Evolutionary conservation across 495 filamentous ascomycete genomes (phyloP), one percentile per base, ranked within the genome.

Genomic region (Tuber indicum): DNA sequence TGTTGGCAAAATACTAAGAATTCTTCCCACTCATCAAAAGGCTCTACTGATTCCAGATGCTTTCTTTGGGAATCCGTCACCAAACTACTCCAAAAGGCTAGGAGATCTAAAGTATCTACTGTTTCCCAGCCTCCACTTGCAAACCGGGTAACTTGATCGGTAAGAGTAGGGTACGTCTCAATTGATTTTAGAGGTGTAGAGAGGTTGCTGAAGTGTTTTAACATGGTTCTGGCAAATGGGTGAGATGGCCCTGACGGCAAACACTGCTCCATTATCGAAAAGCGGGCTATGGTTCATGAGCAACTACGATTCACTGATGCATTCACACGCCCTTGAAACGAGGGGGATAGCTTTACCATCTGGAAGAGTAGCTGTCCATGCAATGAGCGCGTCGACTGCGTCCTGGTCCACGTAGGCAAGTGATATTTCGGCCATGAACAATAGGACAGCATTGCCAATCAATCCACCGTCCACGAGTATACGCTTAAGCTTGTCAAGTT

Each of bases 11-110:
- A 98, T 7, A 97, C 85, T 19, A 92, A 92, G 83, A 97, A 93
- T 78, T 98, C 94, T 84, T 98, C 94, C 93, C 93, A 97, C 85
- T 98, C 94, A 84, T 98, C 94, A 83, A 98, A 97, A 32, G 91
- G 90, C 83, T 97, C 94, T 5, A 82, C 74, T 0, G 82, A 81
- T 76, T 97, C 91, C 39, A 97, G 84, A 41, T 82, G 80, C 23
- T 79, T 84, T 74, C 91, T 87, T 70, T 91, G 87, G 1, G 86
- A 85, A 2, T 86, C 80, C 4, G 86, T 85, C 26, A 96, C 81
- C 78, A 92, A 92, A 16, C 84, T 84, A 23, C 87, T 89, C 94
- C 94, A 98, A 39, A 95, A 86, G 75, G 92, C 88, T 90, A 93
- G 94, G 4, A 97, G 86, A 81, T 87, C 91, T 81, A 86, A 85